Evolutionary conservation across 2,329 filamentous ascomycete species (phyloP), one percentile per base, ranked within the genome.

Genomic region (Didymella pomorum): DNA sequence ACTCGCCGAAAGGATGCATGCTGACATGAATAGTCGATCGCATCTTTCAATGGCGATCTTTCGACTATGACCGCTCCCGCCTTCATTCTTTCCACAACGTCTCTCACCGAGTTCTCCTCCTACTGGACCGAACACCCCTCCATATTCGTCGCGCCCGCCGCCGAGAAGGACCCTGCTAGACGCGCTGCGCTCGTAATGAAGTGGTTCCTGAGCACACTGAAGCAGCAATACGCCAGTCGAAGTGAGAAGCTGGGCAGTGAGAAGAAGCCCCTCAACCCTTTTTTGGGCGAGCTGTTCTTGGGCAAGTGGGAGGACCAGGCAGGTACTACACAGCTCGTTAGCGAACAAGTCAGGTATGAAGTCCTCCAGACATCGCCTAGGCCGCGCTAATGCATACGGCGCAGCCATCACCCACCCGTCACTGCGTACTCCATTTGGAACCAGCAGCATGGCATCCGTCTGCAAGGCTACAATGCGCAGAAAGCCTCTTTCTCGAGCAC

Each of bases 211-310:
- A 93, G 88, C 71, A 97, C 93, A 3, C 83, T 98, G 51, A 96
- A 95, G 81, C 92, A 96, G 78, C 92, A 96, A 76, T 90, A 89
- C 75, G 85, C 84, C 68, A 87, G 83, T 68, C 82, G 87, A 58
- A 96, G 91, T 74, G 93, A 97, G 75, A 88, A 88, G 76, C 79
- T 88, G 64, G 93, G 92, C 48, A 95, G 92, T 72, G 94, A 97
- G 83, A 98, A 98, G 87, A 99, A 98, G 83, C 94, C 94, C 2
- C 81, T 99, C 59, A 98, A 99, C 74, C 95, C 95, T 0, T 98
- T 99, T 80, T 80, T 99, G 33, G 94, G 94, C 56, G 94, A 99
- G 81, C 85, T 98, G 31, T 98, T 97, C 79, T 79, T 98, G 26
- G 95, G 94, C 23, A 90, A 88, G 70, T 99, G 95, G 95, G 86